Base-by-base conservation (phyloP, 495 filamentous ascomycete species). In the Aspergillus heteromorphus region DNA sequence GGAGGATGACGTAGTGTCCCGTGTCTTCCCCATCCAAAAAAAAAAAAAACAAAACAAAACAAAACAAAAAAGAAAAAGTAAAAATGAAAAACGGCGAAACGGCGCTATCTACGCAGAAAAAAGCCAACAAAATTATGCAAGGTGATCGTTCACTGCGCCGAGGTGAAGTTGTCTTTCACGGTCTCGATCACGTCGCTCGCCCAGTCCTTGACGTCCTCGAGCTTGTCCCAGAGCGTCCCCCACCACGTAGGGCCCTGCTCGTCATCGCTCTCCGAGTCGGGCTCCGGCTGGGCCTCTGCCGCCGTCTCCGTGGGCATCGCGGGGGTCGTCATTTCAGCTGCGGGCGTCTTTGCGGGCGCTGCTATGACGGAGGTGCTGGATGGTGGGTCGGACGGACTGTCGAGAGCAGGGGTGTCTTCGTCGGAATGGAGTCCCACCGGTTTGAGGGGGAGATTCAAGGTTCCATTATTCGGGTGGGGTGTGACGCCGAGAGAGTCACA, bases 401-500 rank as follows among this genome's bases (percentile, higher is more conserved):
- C 73, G 6, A 74, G 55, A n/a, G 52, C 48, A 1, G 68, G 65
- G 6, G 65, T 43, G 23, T 64, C 56, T 17, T 68, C 62, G 54
- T 85, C 81, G 0, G 79, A 81, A 65, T 92, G 88, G 7, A 87
- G 68, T 0, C 87, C 89, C 2, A 85, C 64, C 4, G 88, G 76
- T 61, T 81, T 80, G 20, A 97, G 67, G 11, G 88, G 88, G 0
- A 96, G 79, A 17, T 87, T 84, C 17, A 96, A 65, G 0, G 91
- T 96, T n/a, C 92, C 91, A 63, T 96, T 96, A 63, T 92, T 93
- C 0, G 87, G 78, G 21, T 74, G 77, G 0, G 86, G 85, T 6
- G 65, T 58, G 47, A 96, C 72, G 6, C 84, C 85, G 29, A 97
- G 65, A 1, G 87, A 87, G 61, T 95, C 89, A 62, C 91, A 97